Evolutionary conservation across 139 green algal species (phyloP), one percentile per base, ranked within the genome.

Genomic region (Micromonas pusilla): DNA sequence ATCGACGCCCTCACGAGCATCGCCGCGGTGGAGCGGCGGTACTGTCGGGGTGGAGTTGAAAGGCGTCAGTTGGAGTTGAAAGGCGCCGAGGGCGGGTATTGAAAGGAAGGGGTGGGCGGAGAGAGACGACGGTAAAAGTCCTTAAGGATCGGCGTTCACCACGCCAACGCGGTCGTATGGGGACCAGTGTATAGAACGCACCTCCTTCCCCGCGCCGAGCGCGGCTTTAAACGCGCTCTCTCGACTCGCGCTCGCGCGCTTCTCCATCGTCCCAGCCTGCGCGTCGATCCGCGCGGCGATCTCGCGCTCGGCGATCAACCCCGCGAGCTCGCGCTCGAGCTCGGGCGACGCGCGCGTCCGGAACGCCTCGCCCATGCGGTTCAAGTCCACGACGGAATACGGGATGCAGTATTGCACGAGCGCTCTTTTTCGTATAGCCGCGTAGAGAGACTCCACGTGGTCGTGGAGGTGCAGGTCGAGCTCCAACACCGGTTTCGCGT

Each of bases 281-380:
- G 84, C 88, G 85, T 98, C 93, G 33, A 98, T 97, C 75, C 91
- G 87, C 6, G 91, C 93, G 16, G 85, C 57, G 52, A 98, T 89
- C 36, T 93, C 73, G 3, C 90, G 82, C 3, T 88, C 83, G 83
- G 86, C 87, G 63, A 98, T 96, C 3, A 98, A 89, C 23, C 38
- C 32, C 2, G 86, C 89, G n/a, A 96, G 75, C 82, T 96, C 90
- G 80, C 89, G 88, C 81, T 93, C 83, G 23, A 96, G 81, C 1
- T 80, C 85, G 68, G 70, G 79, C 13, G 90, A 82, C 30, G 70
- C 80, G 33, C 19, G 20, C 0, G 88, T 94, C 82, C 89, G 90
- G 78, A 96, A 96, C 25, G 90, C 87, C 0, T 68, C 70, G 3
- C 90, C 90, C 94, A 98, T 98, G 63, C 76, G 83, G 6, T 52